Evolutionary conservation across 768 basidiomycete genomes (phyloP), one percentile per base, ranked within the genome.

Genomic region (Xerocomellus intermedius): DNA sequence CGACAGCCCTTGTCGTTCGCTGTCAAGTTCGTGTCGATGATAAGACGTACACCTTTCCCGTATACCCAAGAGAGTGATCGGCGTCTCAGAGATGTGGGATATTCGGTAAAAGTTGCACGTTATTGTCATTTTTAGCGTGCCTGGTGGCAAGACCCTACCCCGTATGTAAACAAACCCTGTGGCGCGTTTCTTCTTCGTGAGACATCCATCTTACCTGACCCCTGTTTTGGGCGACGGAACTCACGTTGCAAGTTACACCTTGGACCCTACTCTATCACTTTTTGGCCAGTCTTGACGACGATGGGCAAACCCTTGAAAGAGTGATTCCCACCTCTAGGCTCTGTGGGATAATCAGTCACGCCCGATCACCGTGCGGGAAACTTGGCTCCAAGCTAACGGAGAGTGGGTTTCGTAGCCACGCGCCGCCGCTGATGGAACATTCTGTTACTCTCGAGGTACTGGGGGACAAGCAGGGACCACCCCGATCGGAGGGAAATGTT

Each of bases 261-360:
- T 24, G 49, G 26, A 30, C 39, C 36, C 43, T n/a, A 26, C 55
- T 9, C 42, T 32, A 14, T 13, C 33, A 8, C n/a, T 30, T 35
- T 16, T 14, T 24, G 38, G 36, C 49, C 24, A 21, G 26, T 35
- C 49, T 35, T 43, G 26, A 28, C 22, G 26, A 9, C 28, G 48
- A 24, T 41, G 35, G 24, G 32, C 24, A 39, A 49, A 13, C 32
- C 5, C 17, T 17, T 42, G 41, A 12, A 38, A 17, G 12, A 12
- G 17, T 4, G 0, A 12, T 69, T 67, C 66, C 58, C 66, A 69
- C 56, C 50, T 37, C n/a, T n/a, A n/a, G n/a, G n/a, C n/a, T n/a
- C 10, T 58, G 62, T 67, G 67, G 52, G 58, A 69, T 43, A 50
- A 16, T n/a, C n/a, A 24, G 24, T 30, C 30, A n/a, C 24, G 28